Conservation (phyloP, 2,329 filamentous ascomycete genomes). For the Pseudocercospora fuligena region DNA sequence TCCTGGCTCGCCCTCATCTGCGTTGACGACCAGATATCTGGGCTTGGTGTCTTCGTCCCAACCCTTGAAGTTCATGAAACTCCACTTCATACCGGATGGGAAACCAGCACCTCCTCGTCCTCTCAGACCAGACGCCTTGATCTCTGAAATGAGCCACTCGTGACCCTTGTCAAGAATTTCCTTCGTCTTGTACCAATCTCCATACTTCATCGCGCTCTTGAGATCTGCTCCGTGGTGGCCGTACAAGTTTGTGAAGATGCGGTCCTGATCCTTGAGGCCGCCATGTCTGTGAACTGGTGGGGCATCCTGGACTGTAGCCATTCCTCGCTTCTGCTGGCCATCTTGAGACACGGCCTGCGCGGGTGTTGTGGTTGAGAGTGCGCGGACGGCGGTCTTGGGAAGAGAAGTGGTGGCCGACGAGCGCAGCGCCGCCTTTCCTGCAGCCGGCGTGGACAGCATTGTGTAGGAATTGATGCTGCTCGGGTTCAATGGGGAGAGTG, state of each 20-base stretch:
- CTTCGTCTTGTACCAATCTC: slow-evolving; percentile 99
- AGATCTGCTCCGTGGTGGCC: slow-evolving; percentile 88
- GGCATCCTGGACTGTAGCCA: slow-evolving; percentile 62
- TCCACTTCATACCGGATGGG: slow-evolving; percentile 97
- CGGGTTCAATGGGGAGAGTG: slow-evolving; percentile 2
- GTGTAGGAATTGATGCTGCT: slow-evolving; percentile 19
- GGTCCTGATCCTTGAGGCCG: slow-evolving; percentile 91
- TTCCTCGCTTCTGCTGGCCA: slow-evolving; percentile 65
- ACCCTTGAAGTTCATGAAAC: slow-evolving; percentile 99
- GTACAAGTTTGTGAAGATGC: slow-evolving; percentile 99
- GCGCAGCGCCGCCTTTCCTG: slow-evolving; percentile 38
- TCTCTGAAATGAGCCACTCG: slow-evolving; percentile 97
- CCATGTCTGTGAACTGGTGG: slow-evolving; percentile 72
- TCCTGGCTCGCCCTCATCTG: slow-evolving; percentile 96
- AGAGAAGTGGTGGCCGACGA: slow-evolving; percentile 32
- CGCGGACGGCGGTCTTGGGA: slow-evolving; percentile 40
- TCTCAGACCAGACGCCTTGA: slow-evolving; percentile 94
- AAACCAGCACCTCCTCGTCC: slow-evolving; percentile 97
- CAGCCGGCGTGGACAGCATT: slow-evolving; percentile 40
- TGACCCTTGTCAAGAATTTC: slow-evolving; percentile 96
- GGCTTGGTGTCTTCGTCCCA: slow-evolving; percentile 98
- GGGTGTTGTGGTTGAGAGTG: slow-evolving; percentile 34
- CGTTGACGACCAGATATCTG: slow-evolving; percentile 92
- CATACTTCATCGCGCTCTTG: slow-evolving; percentile 95
- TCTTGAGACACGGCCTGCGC: slow-evolving; percentile 37